phyloP scores from a whole-genome alignment of 306 rosid species.

The barrel medic (Medicago truncatula) region MtrunA17r5.0-ANR NC_053048.1:54748501-54749000 shows the following conservation, averaged over 20 bases:
- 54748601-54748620: conserved; percentile 34
- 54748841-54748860: conserved; percentile 7
- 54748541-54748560: conserved; percentile 38
- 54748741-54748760: conserved; percentile 77
- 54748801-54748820: conserved; percentile 13
- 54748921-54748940: conserved; percentile 99
- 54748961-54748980: conserved; percentile 98
- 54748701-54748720: conserved; percentile 77
- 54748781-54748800: conserved; percentile 37
- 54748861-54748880: not conserved
- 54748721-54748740: conserved; percentile 93
- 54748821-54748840: conserved; percentile 32
- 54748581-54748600: conserved; percentile 24
- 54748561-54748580: conserved; percentile 27
- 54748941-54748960: conserved; percentile 99
- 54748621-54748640: conserved; percentile 65
- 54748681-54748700: conserved; percentile 76
- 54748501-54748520: conserved; percentile 71
- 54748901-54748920: conserved; percentile 99
- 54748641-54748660: conserved; percentile 66
- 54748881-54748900: conserved; percentile 25
- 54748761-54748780: conserved; percentile 74
- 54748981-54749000: conserved; percentile 86
- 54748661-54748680: conserved; percentile 74
- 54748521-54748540: conserved; percentile 63